Base-by-base conservation (phyloP, 352 stramenopile species). In the Pythium vanterpoolii region DNA sequence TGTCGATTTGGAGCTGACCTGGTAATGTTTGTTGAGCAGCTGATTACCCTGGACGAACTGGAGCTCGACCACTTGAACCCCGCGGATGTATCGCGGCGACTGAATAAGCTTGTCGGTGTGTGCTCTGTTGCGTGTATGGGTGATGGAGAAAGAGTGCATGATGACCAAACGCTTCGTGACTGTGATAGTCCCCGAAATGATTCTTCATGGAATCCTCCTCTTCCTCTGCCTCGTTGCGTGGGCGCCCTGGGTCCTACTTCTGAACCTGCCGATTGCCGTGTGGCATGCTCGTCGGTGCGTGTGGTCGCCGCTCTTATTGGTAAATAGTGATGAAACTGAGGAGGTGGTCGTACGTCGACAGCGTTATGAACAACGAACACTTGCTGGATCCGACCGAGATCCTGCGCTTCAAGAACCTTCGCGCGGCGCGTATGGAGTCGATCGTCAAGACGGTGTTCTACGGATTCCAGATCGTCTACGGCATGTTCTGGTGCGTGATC, bases 371-470 rank as follows among this genome's bases (percentile, higher is more conserved):
- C 33, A 92, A 91, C 53, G 83, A 95, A 51, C 83, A 95, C 62
- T 56, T 90, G 63, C 72, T 95, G 59, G 85, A 95, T 48, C 85
- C 85, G 43, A 95, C 85, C 0, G 85, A 95, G 66, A 95, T 95
- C 64, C 59, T 95, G 52, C 85, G 85, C 43, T 95, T 89, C 69
- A 95, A 93, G 59, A 92, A 92, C 56, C 67, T 95, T 27, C 83
- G 89, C 33, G 74, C 79, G 24, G 81, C 85, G 31, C 83, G 85
- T 49, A 71, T 85, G 39, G 83, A 93, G 66, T 81, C 85, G 19
- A 95, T 95, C 61, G 74, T 74, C 28, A 93, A 87, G 67, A 95
- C 83, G 14, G 76, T 95, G 11, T 95, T 95, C 44, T 95, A 91
- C 55, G 85, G 85, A 13, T 71, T 95, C 36, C 85, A 92, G 66